Evolutionary conservation across 2,329 filamentous ascomycete species (phyloP), one percentile per base, ranked within the genome.

Genomic region (Lasiodiplodia hormozganensis): DNA sequence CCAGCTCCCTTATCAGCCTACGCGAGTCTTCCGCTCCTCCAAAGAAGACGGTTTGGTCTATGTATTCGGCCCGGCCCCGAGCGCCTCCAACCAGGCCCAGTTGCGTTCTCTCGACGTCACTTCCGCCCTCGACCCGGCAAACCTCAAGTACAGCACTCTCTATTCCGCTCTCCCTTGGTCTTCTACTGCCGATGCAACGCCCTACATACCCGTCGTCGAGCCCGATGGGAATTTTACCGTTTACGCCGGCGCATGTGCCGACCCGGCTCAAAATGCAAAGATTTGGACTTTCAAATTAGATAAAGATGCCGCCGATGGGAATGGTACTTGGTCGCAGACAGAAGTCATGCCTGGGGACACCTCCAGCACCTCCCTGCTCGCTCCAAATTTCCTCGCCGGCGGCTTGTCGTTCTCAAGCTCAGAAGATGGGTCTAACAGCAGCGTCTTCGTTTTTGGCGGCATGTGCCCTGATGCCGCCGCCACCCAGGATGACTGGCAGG

Each of bases 371-470:
- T 73, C 74, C 25, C 70, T 80, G 34, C 78, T 77, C 53, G 85
- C 83, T 25, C 81, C 85, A 73, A 89, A 87, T 68, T 89, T 85
- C 70, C 82, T 92, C 31, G 85, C 85, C 2, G 81, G 81, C 10
- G 87, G 88, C 16, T 83, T 96, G 65, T 85, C 89, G 28, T 97
- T 94, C 77, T 90, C 92, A 23, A 85, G 84, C 38, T 86, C 84
- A 43, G 81, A 88, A 57, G 84, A 84, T 47, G 87, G 85, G 0
- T 77, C 81, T 34, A 81, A 85, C 69, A 85, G 86, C 11, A 80
- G 84, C 53, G 80, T 91, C 23, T 97, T 94, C 76, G 82, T 90
- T 7, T 97, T 97, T 79, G 95, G 94, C 43, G 95, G 95, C 72
- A 97, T 97, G 93, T 98, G 95, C 74, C 90, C 91, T 4, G 79